These are phyloP conservation scores for Coccomyxa sp. DNA, from an alignment of 139 green algal species.

Conservation along the genomic window DNA sequence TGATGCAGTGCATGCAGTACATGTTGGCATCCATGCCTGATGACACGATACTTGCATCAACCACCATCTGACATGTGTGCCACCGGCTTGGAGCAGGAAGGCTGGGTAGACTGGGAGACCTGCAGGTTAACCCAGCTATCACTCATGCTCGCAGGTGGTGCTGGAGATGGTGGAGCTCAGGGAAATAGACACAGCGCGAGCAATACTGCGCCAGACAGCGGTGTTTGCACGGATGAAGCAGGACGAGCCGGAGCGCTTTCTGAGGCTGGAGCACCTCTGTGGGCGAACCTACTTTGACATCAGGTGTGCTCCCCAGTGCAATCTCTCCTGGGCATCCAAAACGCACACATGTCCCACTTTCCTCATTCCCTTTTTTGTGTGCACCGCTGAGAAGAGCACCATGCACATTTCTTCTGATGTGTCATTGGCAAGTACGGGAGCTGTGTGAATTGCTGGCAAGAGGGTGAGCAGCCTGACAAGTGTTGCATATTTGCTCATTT, in stretches of 20 bases:
- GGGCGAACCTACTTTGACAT: conserved; percentile 73
- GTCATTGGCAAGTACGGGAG: too few species aligned
- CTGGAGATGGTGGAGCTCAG: conserved; percentile 95
- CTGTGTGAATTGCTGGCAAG: too few species aligned
- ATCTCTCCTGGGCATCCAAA: not conserved
- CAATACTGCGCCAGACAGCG: conserved; percentile 85
- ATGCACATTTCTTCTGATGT: too few species aligned
- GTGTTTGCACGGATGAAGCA: conserved; percentile 77
- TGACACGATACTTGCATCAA: too few species aligned
- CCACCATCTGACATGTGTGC: too few species aligned
- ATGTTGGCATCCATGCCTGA: too few species aligned
- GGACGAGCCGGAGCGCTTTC: conserved; percentile 82
- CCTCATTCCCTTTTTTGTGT: not conserved
- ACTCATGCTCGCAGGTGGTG: conserved; percentile 62
- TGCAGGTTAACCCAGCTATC: too few species aligned
- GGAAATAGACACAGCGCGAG: conserved; percentile 85
- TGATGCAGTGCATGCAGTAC: not conserved
- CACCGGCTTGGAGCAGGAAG: too few species aligned
- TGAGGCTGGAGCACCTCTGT: conserved; percentile 79
- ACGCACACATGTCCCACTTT: not conserved
- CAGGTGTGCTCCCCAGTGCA: conserved; percentile 12
- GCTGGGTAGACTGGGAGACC: too few species aligned
- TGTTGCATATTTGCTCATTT: too few species aligned
- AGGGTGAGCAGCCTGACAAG: too few species aligned
- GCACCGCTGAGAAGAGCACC: too few species aligned